These are phyloP conservation scores for Gracilariopsis chorda DNA, from an alignment of 23 red algal species.

Conservation along the genomic window DNA sequence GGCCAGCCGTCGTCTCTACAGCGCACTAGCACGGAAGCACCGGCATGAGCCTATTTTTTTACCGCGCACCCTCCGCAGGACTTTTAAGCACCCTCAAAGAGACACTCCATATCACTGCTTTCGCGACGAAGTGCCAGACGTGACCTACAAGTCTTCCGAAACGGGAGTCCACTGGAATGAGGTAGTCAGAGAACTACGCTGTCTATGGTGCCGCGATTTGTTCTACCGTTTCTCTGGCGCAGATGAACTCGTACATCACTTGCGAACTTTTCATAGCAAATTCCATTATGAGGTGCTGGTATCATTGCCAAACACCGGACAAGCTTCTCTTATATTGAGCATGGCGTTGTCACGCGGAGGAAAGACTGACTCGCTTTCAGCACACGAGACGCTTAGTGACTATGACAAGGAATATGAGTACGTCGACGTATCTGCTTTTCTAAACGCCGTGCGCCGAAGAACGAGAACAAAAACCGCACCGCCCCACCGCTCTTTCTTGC, in stretches of 20 bases:
- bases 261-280: slow-evolving; percentile 22
- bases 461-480: background rate
- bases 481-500: background rate
- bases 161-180: background rate
- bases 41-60: slow-evolving; percentile 18
- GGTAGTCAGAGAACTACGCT: background rate
- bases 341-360: background rate
- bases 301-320: background rate
- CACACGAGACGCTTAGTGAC: background rate
- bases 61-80: slow-evolving; percentile 15
- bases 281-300: slow-evolving; percentile 3
- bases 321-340: background rate
- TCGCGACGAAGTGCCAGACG: too few species aligned
- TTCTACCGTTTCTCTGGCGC: slow-evolving; percentile 45
- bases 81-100: background rate
- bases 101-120: too few species aligned
- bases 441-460: background rate
- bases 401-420: background rate
- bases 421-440: background rate
- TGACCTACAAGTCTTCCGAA: background rate
- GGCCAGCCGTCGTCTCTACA: background rate
- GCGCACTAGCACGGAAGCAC: background rate
- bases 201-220: slow-evolving; percentile 20
- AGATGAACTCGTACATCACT: slow-evolving; percentile 8
- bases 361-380: background rate